These are phyloP conservation scores for Coniochaeta sp. DNA, from an alignment of 2,329 filamentous ascomycete species.

Conservation along the genomic window DNA sequence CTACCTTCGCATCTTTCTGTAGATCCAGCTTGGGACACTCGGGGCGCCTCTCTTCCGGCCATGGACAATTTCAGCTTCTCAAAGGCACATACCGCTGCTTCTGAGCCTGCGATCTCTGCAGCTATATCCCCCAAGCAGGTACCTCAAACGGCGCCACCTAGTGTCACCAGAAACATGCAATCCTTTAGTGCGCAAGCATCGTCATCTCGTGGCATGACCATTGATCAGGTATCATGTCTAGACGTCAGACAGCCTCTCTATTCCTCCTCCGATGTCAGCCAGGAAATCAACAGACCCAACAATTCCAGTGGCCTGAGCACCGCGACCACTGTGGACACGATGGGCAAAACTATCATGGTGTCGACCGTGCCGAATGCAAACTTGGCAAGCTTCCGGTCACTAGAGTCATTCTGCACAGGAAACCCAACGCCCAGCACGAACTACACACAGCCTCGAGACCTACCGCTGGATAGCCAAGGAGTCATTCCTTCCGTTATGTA, in stretches of 20 bases:
- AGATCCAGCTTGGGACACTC: constrained; percentile 14
- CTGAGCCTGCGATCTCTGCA: constrained; percentile 16
- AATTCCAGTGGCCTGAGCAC: background rate
- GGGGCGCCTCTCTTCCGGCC: constrained; percentile 25
- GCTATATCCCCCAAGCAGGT: constrained; percentile 28
- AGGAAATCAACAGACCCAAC: background rate
- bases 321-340: background rate
- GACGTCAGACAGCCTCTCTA: background rate
- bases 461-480: background rate
- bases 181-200: background rate
- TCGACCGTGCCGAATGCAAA: background rate
- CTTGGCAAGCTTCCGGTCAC: background rate
- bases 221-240: background rate
- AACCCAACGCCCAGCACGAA: background rate
- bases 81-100: constrained; percentile 14
- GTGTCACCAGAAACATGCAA: background rate
- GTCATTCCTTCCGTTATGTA: background rate
- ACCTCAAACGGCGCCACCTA: constrained; percentile 13
- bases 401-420: background rate
- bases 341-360: background rate
- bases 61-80: constrained; percentile 24
- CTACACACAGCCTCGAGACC: background rate
- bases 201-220: background rate
- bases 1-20: constrained; percentile 15
- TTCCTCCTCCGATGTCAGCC: background rate